Evolutionary conservation across 768 basidiomycete species (phyloP), one percentile per base, ranked within the genome.

Genomic region (Boletus pseudopeckii): DNA sequence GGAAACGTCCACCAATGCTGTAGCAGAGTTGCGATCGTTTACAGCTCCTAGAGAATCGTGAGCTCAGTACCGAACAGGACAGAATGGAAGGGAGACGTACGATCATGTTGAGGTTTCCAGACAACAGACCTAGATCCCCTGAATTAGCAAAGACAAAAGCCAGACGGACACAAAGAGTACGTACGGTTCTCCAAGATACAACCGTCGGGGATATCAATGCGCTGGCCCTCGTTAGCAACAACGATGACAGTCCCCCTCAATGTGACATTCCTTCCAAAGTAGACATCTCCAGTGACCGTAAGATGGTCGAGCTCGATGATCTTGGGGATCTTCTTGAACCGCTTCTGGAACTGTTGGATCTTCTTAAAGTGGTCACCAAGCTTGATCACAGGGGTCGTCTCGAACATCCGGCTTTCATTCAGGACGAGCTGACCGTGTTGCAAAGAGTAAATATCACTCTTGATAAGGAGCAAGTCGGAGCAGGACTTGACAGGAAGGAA

Each of bases 341-440:
- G 80, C 64, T 86, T 85, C 72, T 86, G 83, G 75, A 87, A 87
- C 60, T 83, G 71, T 47, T 74, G 74, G 52, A 82, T 81, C 79
- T 88, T 88, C 78, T 88, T 88, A 74, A 88, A 88, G 64, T 83
- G 79, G 65, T 85, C 85, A 30, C 86, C 85, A 33, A 88, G 83
- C 75, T 88, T 88, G 73, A 88, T 82, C 54, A 88, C 86, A 2
- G 87, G 87, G 2, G 83, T 81, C 20, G 76, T 77, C 61, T 74
- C 75, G 68, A 85, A 85, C 75, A 84, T 79, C 48, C 83, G 67
- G 34, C 72, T 71, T 54, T 74, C 74, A 60, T 82, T 84, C 75
- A 87, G 78, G 41, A 83, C 79, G 53, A 88, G 77, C 52, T 78
- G 79, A 30, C 86, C 87, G 65, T 88, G 85, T 70, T 83, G 75